Conservation (phyloP, 805 yeast genomes). For the Saccharomycopsis fodiens region DNA sequence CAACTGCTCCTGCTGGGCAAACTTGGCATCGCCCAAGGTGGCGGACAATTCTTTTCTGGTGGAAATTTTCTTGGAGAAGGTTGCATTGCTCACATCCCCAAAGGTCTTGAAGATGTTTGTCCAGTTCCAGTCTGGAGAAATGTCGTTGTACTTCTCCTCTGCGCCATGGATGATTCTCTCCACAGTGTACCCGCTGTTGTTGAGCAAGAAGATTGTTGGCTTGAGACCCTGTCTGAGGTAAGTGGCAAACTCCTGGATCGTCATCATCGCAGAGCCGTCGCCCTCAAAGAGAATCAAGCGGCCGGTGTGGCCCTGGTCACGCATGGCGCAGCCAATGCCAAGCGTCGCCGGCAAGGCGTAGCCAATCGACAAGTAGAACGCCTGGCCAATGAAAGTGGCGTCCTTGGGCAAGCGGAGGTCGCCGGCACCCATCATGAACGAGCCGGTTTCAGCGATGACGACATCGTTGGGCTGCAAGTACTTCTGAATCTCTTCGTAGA, state of each 20-base stretch:
- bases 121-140: slow-evolving; percentile 81
- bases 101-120: slow-evolving; percentile 56
- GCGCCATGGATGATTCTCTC: slow-evolving; percentile 84
- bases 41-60: slow-evolving; percentile 33
- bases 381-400: slow-evolving; percentile 51
- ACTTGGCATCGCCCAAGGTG: slow-evolving; percentile 31
- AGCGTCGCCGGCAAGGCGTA: slow-evolving; percentile 81
- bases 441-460: slow-evolving; percentile 76
- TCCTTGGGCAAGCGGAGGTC: slow-evolving; percentile 56
- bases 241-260: slow-evolving; percentile 74
- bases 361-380: slow-evolving; percentile 81
- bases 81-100: slow-evolving; percentile 39
- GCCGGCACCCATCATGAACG: slow-evolving; percentile 70
- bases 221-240: slow-evolving; percentile 50
- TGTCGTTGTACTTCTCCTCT: slow-evolving; percentile 69
- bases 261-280: slow-evolving; percentile 94
- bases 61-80: slow-evolving; percentile 30
- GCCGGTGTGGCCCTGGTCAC: slow-evolving; percentile 38
- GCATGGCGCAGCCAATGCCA: slow-evolving; percentile 71
- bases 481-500: slow-evolving; percentile 35
- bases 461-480: slow-evolving; percentile 57
- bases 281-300: slow-evolving; percentile 75
- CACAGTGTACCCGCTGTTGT: slow-evolving; percentile 85
- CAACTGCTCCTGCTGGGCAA: slow-evolving; percentile 30
- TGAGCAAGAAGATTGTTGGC: slow-evolving; percentile 67